Evolutionary conservation across 148 eudicot species (phyloP).

Genomic region (Chenopodium berlandieri): DNA sequence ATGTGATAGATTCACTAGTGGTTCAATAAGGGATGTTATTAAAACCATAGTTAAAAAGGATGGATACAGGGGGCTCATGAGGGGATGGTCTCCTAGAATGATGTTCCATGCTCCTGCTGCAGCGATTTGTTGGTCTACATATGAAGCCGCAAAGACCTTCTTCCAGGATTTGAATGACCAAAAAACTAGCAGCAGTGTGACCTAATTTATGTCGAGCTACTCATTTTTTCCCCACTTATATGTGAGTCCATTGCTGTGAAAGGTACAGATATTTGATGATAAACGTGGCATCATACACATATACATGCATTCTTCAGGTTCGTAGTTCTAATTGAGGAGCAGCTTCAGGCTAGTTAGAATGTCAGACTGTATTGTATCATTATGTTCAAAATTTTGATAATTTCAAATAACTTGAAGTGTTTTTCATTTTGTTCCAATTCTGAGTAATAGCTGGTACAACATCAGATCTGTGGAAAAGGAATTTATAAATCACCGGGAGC

Average conservation of each 20-base stretch:
- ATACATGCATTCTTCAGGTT: slow-evolving; percentile 18
- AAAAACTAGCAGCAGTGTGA: slow-evolving; percentile 26
- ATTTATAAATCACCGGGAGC: not conserved
- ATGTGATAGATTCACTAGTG: slow-evolving; percentile 67
- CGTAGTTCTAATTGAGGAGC: slow-evolving; percentile 6
- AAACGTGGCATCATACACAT: slow-evolving; percentile 13
- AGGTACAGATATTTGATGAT: slow-evolving; percentile 25
- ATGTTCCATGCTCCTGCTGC: slow-evolving; percentile 91
- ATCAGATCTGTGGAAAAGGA: not conserved
- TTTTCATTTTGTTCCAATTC: slow-evolving; percentile 4
- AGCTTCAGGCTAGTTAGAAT: slow-evolving; percentile 12
- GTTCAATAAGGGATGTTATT: slow-evolving; percentile 63
- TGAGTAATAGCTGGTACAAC: not conserved
- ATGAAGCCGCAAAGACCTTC: slow-evolving; percentile 74
- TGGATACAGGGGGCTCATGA: slow-evolving; percentile 71
- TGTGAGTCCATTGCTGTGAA: slow-evolving; percentile 6
- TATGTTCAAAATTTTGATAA: slow-evolving; percentile 20
- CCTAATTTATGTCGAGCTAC: slow-evolving; percentile 18
- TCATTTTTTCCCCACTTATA: slow-evolving; percentile 12
- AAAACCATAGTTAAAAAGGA: slow-evolving; percentile 61
- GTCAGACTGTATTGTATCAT: slow-evolving; percentile 23
- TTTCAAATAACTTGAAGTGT: slow-evolving; percentile 1
- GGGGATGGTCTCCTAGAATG: slow-evolving; percentile 88
- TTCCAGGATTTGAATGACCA: slow-evolving; percentile 47
- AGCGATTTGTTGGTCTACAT: slow-evolving; percentile 86